phyloP scores from a whole-genome alignment of 139 green algal genomes.

The Spirogloea muscicola region DNA sequence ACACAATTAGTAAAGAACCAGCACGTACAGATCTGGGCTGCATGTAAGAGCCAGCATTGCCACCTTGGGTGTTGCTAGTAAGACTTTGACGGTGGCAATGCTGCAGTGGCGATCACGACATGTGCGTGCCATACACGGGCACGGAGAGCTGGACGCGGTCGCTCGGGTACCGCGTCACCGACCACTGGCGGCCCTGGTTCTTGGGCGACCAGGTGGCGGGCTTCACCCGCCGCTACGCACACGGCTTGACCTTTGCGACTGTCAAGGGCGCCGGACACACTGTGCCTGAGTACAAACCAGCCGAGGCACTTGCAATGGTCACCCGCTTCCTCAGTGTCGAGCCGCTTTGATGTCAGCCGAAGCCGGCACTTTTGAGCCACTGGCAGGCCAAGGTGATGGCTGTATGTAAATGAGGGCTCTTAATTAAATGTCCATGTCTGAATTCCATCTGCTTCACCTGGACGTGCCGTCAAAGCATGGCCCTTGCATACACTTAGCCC shows the following conservation, averaged over 20 bases:
- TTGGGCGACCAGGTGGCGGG: conserved; percentile 65
- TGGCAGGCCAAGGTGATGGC: too few species aligned
- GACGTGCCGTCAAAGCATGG: too few species aligned
- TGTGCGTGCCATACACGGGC: conserved; percentile 73
- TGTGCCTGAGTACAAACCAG: conserved; percentile 70
- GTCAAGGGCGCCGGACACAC: conserved; percentile 75
- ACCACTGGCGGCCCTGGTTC: conserved; percentile 62
- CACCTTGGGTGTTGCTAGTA: too few species aligned
- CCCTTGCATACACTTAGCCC: too few species aligned
- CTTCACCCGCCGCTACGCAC: conserved; percentile 58
- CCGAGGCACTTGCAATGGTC: conserved; percentile 63
- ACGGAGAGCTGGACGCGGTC: conserved; percentile 65
- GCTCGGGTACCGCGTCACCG: conserved; percentile 42
- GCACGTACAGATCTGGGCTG: too few species aligned
- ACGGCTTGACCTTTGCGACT: conserved; percentile 64
- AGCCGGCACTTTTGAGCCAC: too few species aligned
- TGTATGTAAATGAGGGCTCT: too few species aligned
- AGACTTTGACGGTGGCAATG: too few species aligned
- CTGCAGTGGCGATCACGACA: conserved; percentile 70
- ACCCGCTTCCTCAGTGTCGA: conserved; percentile 51
- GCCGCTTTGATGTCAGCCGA: conserved; percentile 38
- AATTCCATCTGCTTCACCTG: too few species aligned
- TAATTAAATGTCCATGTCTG: too few species aligned
- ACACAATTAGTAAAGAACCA: too few species aligned
- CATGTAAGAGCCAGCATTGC: too few species aligned